Base-by-base conservation (phyloP, 108 stramenopile species). In the Tribonema minus region DNA sequence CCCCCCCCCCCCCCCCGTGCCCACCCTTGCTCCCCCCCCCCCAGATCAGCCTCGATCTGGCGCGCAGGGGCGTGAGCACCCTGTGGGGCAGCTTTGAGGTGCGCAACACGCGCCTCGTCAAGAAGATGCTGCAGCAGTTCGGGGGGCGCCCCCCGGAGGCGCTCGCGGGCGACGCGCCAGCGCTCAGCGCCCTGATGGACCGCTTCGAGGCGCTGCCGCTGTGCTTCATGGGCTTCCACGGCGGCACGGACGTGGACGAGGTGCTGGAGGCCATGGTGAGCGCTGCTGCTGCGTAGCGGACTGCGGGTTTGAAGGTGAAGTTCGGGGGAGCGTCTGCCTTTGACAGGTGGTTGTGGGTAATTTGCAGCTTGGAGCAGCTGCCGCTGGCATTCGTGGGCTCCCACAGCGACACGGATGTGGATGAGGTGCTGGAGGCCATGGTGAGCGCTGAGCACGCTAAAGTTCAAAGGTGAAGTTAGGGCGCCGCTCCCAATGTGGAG, bases 81-180 rank as follows among this genome's bases (percentile, higher is more conserved):
- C 74, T 98, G 5, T 98, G 98, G 98, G 98, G 98, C 27, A 81
- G 89, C 71, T 99, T 99, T 70, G 98, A 99, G 84, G 89, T 99
- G 37, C 92, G 94, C 67, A 95, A 94, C 75, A 90, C 92, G 12
- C 85, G 89, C 30, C 85, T 99, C n/a, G 66, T 95, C 63, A 87
- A 88, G 86, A 96, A 95, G 72, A 88, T 97, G 76, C 68, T 97
- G 58, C 92, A 92, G 41, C 96, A 97, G 77, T 93, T 89, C 66
- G 84, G 84, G 37, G 76, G 92, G 37, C 85, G 86, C 32, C 83
- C 91, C 7, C 75, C 93, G 15, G 91, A 91, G 0, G 34, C 37
- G 38, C 63, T 85, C 9, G 46, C 32, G 46, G 30, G 58, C 23
- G 67, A 37, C 23, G 62, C 65, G 30, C 46, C 35, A 25, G 72